Base-by-base conservation (phyloP, 1,284 basidiomycete genomes). In the Puccinia novopanici region DNA sequence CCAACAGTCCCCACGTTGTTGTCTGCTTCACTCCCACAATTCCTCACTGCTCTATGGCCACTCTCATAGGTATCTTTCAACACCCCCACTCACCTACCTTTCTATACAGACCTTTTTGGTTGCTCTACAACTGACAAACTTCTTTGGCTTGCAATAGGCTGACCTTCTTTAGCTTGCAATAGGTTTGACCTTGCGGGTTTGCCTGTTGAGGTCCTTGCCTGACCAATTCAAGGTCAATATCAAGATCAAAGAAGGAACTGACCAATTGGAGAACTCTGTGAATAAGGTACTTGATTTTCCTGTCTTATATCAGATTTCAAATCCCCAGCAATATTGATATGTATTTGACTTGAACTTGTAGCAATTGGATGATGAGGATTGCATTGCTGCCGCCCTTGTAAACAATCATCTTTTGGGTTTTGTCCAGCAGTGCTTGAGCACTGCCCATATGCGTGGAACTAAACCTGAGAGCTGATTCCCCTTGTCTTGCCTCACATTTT, bases 341-440 rank as follows among this genome's bases (percentile, higher is more conserved):
- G n/a, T n/a, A n/a, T n/a, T n/a, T n/a, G n/a, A n/a, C n/a, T n/a
- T n/a, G n/a, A n/a, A n/a, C n/a, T n/a, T n/a, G 98, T 48, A 99
- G 99, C 88, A 99, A 98, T 88, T 99, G 67, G 98, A 99, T 85
- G 96, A 99, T 87, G 99, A 99, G 87, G 96, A 99, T 87, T 89
- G 96, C 70, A 97, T 99, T 0, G 95, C 95, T 34, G 97, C 97
- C 12, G 97, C 96, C 0, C 88, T 99, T 52, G 96, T 99, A 86
- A 99, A 99, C 86, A 89, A 90, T 13, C 90, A 93, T 59, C 89
- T 99, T 6, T 86, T 98, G 3, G 91, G 92, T 79, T 93, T 95
- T 0, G 91, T 99, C 2, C 94, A 98, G 85, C 92, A 92, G 71
- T 95, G 94, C 85, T 88, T 98, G 52, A 87, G 87, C 10, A 89